These are phyloP conservation scores for Knoxdaviesia capensis DNA, from an alignment of 2,329 filamentous ascomycete species.

Conservation along the genomic window DNA sequence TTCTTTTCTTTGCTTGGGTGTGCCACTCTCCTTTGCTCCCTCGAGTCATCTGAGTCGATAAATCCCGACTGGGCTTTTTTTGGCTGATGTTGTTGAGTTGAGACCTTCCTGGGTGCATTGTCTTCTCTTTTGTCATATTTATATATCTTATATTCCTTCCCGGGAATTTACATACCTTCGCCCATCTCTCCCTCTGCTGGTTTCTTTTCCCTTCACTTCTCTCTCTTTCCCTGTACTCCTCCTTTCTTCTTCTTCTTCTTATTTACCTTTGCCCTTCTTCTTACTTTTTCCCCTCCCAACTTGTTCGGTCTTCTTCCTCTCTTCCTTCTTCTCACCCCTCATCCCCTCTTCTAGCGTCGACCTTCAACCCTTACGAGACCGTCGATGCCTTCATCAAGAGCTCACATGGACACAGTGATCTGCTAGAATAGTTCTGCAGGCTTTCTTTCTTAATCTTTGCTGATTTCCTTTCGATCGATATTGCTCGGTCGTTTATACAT, in stretches of 20 bases:
- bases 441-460: too few species aligned
- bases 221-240: neutral
- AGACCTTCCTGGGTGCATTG: too few species aligned
- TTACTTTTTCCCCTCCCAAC: neutral
- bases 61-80: too few species aligned
- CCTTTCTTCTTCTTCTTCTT: neutral
- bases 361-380: too few species aligned
- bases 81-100: too few species aligned
- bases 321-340: slow-evolving; percentile 3
- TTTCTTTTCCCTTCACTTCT: neutral
- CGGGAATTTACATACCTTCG: neutral
- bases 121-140: too few species aligned
- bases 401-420: too few species aligned
- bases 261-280: neutral
- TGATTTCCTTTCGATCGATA: too few species aligned
- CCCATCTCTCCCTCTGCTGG: neutral
- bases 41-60: neutral
- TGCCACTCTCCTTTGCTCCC: neutral
- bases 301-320: slow-evolving; percentile 3
- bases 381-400: too few species aligned
- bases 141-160: too few species aligned
- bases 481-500: too few species aligned
- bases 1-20: neutral
- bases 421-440: too few species aligned
- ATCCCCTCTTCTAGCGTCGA: neutral